These are phyloP conservation scores for Fraxinus albicans DNA, from an alignment of 305 asterid species.

Conservation along the genomic window DNA sequence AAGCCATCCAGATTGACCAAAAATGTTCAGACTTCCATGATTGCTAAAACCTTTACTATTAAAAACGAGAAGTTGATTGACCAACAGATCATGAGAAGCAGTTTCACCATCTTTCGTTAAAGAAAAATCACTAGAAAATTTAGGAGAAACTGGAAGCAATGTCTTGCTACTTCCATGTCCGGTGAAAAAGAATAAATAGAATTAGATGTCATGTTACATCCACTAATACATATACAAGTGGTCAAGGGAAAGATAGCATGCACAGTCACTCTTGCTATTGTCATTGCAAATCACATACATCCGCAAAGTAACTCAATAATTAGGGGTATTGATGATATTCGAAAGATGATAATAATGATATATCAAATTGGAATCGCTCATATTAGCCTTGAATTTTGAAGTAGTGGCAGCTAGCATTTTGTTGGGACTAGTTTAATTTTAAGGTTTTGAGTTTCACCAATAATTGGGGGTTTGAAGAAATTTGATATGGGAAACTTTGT, in stretches of 20 bases:
- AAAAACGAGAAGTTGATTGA: neutral
- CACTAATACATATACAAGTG: neutral
- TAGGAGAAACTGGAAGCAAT: slow-evolving; percentile 3
- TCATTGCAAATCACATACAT: neutral
- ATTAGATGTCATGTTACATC: neutral
- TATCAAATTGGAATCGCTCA: no score
- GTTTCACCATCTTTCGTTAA: slow-evolving; percentile 2
- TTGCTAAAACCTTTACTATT: neutral
- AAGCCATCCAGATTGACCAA: slow-evolving; percentile 1
- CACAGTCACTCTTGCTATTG: neutral
- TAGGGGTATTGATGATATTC: no score
- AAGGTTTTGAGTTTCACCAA: no score
- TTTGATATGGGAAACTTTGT: no score
- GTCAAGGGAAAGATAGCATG: neutral
- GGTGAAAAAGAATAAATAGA: neutral
- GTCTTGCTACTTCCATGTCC: slow-evolving; percentile 8
- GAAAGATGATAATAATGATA: no score
- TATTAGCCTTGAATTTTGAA: no score
- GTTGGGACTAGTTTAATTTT: no score
- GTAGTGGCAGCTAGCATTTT: no score
- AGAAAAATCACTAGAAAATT: slow-evolving; percentile 9
- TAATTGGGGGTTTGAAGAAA: no score
- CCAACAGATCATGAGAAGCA: neutral
- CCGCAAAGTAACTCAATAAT: no score
- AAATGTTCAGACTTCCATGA: slow-evolving; percentile 8